phyloP scores from a whole-genome alignment of 2,329 filamentous ascomycete genomes.

The Aspergillus texensis region DNA sequence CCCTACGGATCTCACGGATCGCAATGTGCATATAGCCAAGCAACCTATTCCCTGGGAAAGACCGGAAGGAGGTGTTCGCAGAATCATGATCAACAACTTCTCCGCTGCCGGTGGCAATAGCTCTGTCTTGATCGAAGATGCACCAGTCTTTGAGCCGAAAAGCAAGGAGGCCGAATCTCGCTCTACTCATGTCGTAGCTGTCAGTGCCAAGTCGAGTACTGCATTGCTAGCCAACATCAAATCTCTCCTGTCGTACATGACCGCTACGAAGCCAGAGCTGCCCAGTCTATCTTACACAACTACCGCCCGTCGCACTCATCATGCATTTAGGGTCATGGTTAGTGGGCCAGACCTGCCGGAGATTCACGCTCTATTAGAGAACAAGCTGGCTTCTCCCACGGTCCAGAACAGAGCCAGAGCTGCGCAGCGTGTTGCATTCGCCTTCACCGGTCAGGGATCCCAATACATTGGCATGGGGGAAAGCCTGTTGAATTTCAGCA shows the following conservation, averaged over 20 bases:
- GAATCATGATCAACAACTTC: slow-evolving; percentile 66
- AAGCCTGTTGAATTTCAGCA: slow-evolving; percentile 34
- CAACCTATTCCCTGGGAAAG: slow-evolving; percentile 46
- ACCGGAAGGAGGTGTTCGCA: slow-evolving; percentile 36
- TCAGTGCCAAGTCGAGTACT: slow-evolving; percentile 53
- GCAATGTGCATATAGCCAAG: slow-evolving; percentile 51
- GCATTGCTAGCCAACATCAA: slow-evolving; percentile 59
- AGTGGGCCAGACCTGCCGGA: slow-evolving; percentile 22
- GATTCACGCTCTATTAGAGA: not conserved
- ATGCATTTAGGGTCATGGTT: slow-evolving; percentile 35
- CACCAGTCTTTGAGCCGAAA: slow-evolving; percentile 43
- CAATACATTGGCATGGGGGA: slow-evolving; percentile 40
- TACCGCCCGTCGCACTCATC: slow-evolving; percentile 58
- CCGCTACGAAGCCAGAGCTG: slow-evolving; percentile 45
- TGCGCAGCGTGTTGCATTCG: slow-evolving; percentile 20
- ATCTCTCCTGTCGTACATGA: slow-evolving; percentile 58
- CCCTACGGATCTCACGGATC: slow-evolving; percentile 45
- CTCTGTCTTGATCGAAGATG: slow-evolving; percentile 66
- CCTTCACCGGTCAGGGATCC: slow-evolving; percentile 45
- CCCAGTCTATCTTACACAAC: slow-evolving; percentile 66
- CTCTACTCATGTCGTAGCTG: slow-evolving; percentile 58
- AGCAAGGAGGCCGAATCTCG: slow-evolving; percentile 51
- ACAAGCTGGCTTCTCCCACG: not conserved
- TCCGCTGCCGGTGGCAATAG: slow-evolving; percentile 73
- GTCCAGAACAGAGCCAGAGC: not conserved